phyloP scores from a whole-genome alignment of 352 stramenopile genomes.

The Phytophthora kernoviae region DNA sequence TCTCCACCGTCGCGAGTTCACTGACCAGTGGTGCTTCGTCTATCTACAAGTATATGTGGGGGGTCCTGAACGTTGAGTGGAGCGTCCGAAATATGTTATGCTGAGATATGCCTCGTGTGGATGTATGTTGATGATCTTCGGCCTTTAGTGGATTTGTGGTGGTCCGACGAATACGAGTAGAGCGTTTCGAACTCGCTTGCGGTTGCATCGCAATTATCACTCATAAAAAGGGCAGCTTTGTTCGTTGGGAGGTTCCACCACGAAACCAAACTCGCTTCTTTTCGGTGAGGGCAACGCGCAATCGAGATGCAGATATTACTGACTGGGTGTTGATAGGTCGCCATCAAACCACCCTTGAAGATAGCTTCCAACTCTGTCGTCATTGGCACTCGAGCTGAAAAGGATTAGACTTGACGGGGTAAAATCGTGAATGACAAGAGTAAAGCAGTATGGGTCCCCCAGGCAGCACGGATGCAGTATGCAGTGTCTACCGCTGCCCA shows the following conservation, averaged over 20 bases:
- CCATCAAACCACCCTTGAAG: neutral
- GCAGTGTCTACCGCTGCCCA: too few species aligned
- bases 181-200: neutral
- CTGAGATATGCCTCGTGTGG: slow-evolving; percentile 13
- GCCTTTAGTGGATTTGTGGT: neutral
- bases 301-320: neutral
- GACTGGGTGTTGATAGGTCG: neutral
- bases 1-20: slow-evolving; percentile 81
- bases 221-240: neutral
- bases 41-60: slow-evolving; percentile 89
- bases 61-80: slow-evolving; percentile 32
- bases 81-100: slow-evolving; percentile 16
- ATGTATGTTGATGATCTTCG: slow-evolving; percentile 16
- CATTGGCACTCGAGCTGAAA: neutral
- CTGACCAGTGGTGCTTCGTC: slow-evolving; percentile 77
- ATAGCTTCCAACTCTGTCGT: neutral
- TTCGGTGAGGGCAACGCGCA: neutral
- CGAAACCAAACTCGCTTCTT: neutral
- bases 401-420: too few species aligned
- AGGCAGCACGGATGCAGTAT: too few species aligned
- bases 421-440: too few species aligned
- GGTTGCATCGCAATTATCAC: neutral
- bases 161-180: neutral
- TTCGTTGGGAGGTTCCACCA: neutral
- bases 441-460: too few species aligned